Evolutionary conservation across 768 basidiomycete genomes (phyloP), one percentile per base, ranked within the genome.

Genomic region (Serendipita vermifera): DNA sequence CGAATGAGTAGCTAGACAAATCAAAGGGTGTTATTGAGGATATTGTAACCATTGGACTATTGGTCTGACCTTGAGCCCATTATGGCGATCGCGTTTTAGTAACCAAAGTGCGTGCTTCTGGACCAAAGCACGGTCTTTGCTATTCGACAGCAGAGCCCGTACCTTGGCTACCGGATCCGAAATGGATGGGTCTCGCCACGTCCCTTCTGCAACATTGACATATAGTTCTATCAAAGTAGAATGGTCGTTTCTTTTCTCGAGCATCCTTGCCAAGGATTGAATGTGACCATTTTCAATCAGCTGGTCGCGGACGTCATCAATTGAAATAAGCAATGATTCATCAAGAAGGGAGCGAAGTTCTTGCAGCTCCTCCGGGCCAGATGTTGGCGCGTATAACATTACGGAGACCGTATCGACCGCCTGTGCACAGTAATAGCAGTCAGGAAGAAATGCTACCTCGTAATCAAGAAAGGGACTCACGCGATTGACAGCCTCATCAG

Each of bases 21-120:
- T 40, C 57, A 35, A 53, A 48, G 31, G 27, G 39, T 56, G 22
- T 6, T 33, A 59, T 6, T 33, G 41, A 40, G 20, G 24, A 20
- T 38, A 40, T 5, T 20, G 22, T 26, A 24, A 11, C n/a, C 9
- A 39, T 24, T 14, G 29, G 6, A 22, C 43, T 29, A 27, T 17
- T 33, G n/a, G 36, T 62, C 65, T 43, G 59, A 87, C 89, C 71
- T 81, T 80, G 24, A 96, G 67, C 3, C 83, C 89, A 39, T 75
- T 77, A 24, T 84, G 81, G 0, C 79, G 71, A 67, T 87, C 81
- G 33, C 76, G 75, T 60, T 76, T 78, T 2, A 81, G 75, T 20
- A 96, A 69, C 91, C 92, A 94, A 5, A 87, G 68, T 2, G 79
- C 84, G 81, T 90, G 92, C 54, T 77, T 75, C 59, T 84, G 81